These are phyloP conservation scores for Cokeromyces recurvatus DNA, from an alignment of 371 early-diverging fungal genomes.

Conservation along the genomic window DNA sequence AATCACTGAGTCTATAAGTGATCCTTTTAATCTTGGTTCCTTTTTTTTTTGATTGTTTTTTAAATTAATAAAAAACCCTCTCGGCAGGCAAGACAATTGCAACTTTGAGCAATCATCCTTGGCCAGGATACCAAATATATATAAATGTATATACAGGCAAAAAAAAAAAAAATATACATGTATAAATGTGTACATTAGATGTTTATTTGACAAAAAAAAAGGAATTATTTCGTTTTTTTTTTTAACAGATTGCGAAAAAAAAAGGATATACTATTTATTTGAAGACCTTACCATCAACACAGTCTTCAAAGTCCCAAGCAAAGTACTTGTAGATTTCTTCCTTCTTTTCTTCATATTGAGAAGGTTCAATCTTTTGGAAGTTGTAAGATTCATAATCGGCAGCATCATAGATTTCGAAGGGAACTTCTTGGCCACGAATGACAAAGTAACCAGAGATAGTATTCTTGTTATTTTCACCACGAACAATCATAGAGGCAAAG, in stretches of 20 bases:
- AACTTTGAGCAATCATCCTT: constrained; percentile 32
- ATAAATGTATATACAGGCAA: background rate
- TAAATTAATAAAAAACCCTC: constrained; percentile 21
- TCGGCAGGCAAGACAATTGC: constrained; percentile 35
- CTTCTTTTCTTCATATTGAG: constrained; percentile 52
- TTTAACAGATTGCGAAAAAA: background rate
- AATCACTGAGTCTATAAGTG: constrained; percentile 26
- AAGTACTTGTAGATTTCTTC: constrained; percentile 43
- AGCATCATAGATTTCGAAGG: constrained; percentile 81
- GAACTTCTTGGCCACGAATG: constrained; percentile 86
- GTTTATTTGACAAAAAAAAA: background rate
- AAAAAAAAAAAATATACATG: background rate
- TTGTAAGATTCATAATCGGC: constrained; percentile 86
- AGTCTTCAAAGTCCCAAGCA: constrained; percentile 46
- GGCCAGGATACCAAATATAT: constrained; percentile 25
- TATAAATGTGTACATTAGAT: background rate
- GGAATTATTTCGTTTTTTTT: constrained; percentile 1
- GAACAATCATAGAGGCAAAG: constrained; percentile 83
- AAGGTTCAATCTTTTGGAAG: constrained; percentile 78
- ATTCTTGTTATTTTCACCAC: constrained; percentile 89
- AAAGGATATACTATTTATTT: constrained; percentile 66
- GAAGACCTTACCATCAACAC: constrained; percentile 57
- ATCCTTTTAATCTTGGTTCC: constrained; percentile 30
- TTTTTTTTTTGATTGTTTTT: no score
- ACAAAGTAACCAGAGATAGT: constrained; percentile 92